Conservation (phyloP, 2,329 filamentous ascomycete genomes). For the Talaromyces sp. region DNA sequence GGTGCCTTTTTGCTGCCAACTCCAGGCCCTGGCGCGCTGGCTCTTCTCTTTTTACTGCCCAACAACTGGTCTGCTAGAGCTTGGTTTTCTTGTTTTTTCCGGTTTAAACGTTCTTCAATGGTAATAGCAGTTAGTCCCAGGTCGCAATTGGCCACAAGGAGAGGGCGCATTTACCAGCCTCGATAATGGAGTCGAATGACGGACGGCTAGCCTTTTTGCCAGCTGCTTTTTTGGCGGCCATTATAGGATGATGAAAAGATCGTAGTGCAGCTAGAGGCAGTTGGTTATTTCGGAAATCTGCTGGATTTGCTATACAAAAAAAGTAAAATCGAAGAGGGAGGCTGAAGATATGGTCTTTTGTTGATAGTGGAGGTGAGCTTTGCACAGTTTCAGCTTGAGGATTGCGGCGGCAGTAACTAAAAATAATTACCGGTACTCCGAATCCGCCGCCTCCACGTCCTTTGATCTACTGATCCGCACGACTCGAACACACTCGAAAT, state of each 20-base stretch:
- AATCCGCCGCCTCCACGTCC: not conserved
- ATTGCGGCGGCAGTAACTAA: not conserved
- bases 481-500: not conserved
- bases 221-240: constrained; percentile 22
- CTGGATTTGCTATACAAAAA: not conserved
- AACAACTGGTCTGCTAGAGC: constrained; percentile 58
- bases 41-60: constrained; percentile 48
- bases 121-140: not conserved
- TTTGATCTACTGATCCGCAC: not conserved
- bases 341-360: not conserved
- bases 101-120: constrained; percentile 35
- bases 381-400: not conserved
- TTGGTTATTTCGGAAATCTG: not conserved
- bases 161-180: constrained; percentile 41
- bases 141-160: constrained; percentile 13
- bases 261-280: not conserved
- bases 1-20: constrained; percentile 39
- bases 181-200: constrained; percentile 52
- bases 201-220: constrained; percentile 30
- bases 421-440: not conserved
- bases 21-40: constrained; percentile 46
- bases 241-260: not conserved
- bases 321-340: not conserved
- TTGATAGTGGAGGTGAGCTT: not conserved
- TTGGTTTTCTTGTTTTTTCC: constrained; percentile 55